Evolutionary conservation across 2,329 filamentous ascomycete genomes (phyloP).

Genomic region (Domatiomyces catenatus): DNA sequence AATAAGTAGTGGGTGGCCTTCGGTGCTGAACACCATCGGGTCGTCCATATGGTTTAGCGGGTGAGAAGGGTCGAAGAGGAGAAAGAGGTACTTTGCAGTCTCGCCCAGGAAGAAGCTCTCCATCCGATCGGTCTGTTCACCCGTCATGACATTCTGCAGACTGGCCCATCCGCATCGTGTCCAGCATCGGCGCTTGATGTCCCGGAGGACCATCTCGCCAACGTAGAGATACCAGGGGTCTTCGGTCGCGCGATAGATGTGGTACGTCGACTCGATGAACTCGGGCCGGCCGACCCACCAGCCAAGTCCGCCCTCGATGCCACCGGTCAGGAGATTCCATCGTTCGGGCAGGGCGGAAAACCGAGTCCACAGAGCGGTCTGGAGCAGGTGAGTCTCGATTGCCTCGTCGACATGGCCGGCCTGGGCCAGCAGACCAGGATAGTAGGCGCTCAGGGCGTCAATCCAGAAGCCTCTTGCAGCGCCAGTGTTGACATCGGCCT

Average conservation of each 20-base stretch:
- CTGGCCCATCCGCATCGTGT: slow-evolving; percentile 88
- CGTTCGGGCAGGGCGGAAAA: slow-evolving; percentile 89
- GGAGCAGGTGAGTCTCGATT: slow-evolving; percentile 74
- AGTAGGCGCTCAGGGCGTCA: slow-evolving; percentile 89
- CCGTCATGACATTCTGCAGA: slow-evolving; percentile 63
- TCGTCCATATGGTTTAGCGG: slow-evolving; percentile 76
- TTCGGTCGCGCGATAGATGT: slow-evolving; percentile 81
- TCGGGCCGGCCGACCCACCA: slow-evolving; percentile 96
- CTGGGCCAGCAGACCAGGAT: slow-evolving; percentile 71
- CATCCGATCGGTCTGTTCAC: slow-evolving; percentile 86
- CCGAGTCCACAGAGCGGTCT: slow-evolving; percentile 84
- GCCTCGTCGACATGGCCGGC: slow-evolving; percentile 86
- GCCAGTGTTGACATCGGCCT: slow-evolving; percentile 75
- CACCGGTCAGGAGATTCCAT: slow-evolving; percentile 74
- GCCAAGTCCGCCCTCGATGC: slow-evolving; percentile 69
- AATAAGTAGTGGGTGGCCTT: slow-evolving; percentile 84
- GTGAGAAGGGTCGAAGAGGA: slow-evolving; percentile 75
- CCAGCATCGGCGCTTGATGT: slow-evolving; percentile 79
- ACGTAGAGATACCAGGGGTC: slow-evolving; percentile 95
- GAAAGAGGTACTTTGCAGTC: slow-evolving; percentile 87
- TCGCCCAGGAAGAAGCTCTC: slow-evolving; percentile 97
- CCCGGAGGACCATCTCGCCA: slow-evolving; percentile 83
- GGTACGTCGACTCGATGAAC: slow-evolving; percentile 93
- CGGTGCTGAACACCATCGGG: slow-evolving; percentile 85
- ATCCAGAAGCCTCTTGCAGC: slow-evolving; percentile 87